phyloP scores from a whole-genome alignment of 139 green algal genomes.

The Chlamydomonas asymmetrica region DNA sequence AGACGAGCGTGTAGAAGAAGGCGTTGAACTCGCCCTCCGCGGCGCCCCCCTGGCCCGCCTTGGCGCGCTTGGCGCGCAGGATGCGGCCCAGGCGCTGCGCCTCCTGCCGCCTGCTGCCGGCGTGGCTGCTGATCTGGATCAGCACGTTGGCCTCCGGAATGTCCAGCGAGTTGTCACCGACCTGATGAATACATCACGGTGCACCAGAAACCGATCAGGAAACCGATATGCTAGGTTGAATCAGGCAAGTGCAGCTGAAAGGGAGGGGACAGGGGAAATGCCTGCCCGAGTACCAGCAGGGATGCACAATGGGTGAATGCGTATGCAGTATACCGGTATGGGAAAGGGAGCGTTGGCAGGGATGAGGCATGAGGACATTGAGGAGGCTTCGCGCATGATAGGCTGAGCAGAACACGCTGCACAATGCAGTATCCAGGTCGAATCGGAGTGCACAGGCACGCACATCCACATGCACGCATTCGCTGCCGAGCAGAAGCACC shows the following conservation, averaged over 20 bases:
- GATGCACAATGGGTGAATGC: no score
- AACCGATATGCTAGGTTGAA: no score
- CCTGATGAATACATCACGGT: conserved; percentile 43
- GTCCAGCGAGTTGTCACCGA: conserved; percentile 98
- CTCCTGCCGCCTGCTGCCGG: conserved; percentile 91
- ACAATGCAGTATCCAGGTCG: neutral
- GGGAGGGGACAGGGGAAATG: neutral
- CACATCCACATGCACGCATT: no score
- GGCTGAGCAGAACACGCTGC: neutral
- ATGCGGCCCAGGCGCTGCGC: conserved; percentile 96
- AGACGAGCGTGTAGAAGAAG: conserved; percentile 99
- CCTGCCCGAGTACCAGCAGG: no score
- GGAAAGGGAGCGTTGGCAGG: no score
- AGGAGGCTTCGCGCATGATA: no score
- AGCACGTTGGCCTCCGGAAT: conserved; percentile 99
- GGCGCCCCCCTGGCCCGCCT: conserved; percentile 37
- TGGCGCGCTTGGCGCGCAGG: conserved; percentile 88
- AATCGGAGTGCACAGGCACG: neutral
- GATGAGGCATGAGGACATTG: no score
- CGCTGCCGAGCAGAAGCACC: no score
- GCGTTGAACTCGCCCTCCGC: conserved; percentile 85
- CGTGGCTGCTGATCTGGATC: conserved; percentile 96
- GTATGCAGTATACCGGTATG: no score
- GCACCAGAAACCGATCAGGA: no score
- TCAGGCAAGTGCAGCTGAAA: no score